These are phyloP conservation scores for Talaromyces amestolkiae DNA, from an alignment of 2,329 filamentous ascomycete species.

Conservation along the genomic window DNA sequence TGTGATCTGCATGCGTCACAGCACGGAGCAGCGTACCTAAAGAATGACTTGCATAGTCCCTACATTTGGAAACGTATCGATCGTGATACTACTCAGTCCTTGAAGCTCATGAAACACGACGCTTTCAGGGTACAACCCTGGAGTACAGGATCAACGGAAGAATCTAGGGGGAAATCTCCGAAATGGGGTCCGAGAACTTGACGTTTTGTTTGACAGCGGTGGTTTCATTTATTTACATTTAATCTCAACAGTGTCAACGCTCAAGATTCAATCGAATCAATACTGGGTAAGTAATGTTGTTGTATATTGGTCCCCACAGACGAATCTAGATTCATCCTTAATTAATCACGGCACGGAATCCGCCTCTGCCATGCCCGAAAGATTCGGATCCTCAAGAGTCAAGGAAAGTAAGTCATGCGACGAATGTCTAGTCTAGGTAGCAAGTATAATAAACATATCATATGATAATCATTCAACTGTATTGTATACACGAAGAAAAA, in stretches of 20 bases:
- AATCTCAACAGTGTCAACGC: neutral
- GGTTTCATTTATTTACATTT: neutral
- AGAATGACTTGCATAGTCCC: neutral
- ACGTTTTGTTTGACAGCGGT: neutral
- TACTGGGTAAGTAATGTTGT: too few species aligned
- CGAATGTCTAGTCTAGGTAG: neutral
- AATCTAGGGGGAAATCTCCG: neutral
- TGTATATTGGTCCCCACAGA: neutral
- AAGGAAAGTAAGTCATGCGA: neutral
- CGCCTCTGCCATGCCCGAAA: neutral
- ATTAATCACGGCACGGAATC: constrained; percentile 4
- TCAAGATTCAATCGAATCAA: neutral
- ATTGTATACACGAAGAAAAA: neutral
- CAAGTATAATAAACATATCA: neutral
- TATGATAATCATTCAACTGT: neutral
- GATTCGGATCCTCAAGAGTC: neutral
- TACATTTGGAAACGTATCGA: neutral
- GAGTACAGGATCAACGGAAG: too few species aligned
- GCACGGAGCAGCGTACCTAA: neutral
- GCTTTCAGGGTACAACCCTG: neutral
- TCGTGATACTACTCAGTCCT: neutral
- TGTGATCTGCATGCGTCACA: neutral
- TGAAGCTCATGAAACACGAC: neutral
- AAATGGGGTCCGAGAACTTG: neutral
- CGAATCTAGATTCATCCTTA: constrained; percentile 13